Conservation (phyloP, 2,329 filamentous ascomycete genomes). For the Venturia effusa region DNA sequence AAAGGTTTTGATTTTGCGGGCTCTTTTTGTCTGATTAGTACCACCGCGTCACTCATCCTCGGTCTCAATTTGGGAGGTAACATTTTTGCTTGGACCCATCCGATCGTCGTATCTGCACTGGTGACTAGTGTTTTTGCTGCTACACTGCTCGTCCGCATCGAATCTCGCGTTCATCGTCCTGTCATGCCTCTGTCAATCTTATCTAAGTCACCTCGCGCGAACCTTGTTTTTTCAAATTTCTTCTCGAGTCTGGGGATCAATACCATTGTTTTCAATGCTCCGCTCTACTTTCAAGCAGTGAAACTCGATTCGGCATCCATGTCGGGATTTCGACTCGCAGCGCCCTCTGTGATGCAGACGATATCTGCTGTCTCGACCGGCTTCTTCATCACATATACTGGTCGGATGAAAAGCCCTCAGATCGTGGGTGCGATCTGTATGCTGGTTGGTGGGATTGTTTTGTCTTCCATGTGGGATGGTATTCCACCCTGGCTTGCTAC, state of each 20-base stretch:
- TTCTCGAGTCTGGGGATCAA: slow-evolving; percentile 39
- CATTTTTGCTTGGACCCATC: slow-evolving; percentile 39
- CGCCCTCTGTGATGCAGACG: slow-evolving; percentile 44
- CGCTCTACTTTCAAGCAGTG: slow-evolving; percentile 51
- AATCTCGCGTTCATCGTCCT: slow-evolving; percentile 26
- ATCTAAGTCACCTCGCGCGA: slow-evolving; percentile 34
- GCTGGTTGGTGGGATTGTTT: slow-evolving; percentile 25
- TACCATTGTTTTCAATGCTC: slow-evolving; percentile 57
- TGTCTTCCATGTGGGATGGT: slow-evolving; percentile 26
- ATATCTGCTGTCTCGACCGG: slow-evolving; percentile 31
- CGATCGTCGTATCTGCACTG: slow-evolving; percentile 38
- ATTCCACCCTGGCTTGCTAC: slow-evolving; percentile 32
- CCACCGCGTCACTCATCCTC: slow-evolving; percentile 38
- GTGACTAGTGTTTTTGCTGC: slow-evolving; percentile 29
- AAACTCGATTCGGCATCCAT: slow-evolving; percentile 50
- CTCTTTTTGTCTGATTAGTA: slow-evolving; percentile 34
- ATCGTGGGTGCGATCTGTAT: slow-evolving; percentile 26
- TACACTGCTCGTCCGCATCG: slow-evolving; percentile 31
- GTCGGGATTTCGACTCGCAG: slow-evolving; percentile 61
- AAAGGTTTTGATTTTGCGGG: slow-evolving; percentile 40
- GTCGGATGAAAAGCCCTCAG: slow-evolving; percentile 32
- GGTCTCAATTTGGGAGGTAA: slow-evolving; percentile 44
- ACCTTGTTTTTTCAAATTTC: slow-evolving; percentile 41
- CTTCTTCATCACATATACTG: slow-evolving; percentile 33
- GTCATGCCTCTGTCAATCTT: slow-evolving; percentile 41